These are phyloP conservation scores for Pseudohyphozyma bogoriensis DNA, from an alignment of 768 basidiomycete genomes.

Conservation along the genomic window DNA sequence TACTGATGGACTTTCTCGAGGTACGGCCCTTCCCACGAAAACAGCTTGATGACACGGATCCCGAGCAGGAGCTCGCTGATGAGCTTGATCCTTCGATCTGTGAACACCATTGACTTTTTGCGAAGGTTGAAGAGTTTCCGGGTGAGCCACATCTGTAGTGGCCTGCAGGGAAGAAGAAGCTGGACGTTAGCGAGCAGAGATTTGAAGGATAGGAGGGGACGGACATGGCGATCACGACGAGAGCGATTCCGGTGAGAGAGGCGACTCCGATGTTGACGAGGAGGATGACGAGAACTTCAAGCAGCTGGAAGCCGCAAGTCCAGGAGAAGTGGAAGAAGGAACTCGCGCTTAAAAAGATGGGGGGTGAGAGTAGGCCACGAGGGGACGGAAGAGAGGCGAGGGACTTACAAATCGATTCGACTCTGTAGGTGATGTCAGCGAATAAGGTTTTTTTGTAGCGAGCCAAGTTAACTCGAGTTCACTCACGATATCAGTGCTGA, in stretches of 20 bases:
- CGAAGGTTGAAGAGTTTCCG: constrained; percentile 59
- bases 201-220: too few relatives aligned
- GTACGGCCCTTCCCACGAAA: constrained; percentile 47
- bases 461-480: too few relatives aligned
- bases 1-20: constrained; percentile 60
- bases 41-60: constrained; percentile 66
- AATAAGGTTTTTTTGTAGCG: too few relatives aligned
- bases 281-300: constrained; percentile 62
- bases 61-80: constrained; percentile 62
- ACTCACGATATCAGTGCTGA: constrained; percentile 66
- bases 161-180: constrained; percentile 45
- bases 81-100: constrained; percentile 73
- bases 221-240: constrained; percentile 32
- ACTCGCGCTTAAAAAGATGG: constrained; percentile 32
- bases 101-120: constrained; percentile 70
- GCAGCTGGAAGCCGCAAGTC: constrained; percentile 55
- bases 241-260: constrained; percentile 47
- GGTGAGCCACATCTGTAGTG: constrained; percentile 63
- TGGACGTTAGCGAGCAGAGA: constrained; percentile 52
- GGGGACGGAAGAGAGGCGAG: constrained; percentile 35
- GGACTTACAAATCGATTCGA: constrained; percentile 72
- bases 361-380: not conserved
- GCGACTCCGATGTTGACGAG: constrained; percentile 56
- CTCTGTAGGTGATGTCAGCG: constrained; percentile 30
- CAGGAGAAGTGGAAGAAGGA: constrained; percentile 50